phyloP scores from a whole-genome alignment of 2,329 filamentous ascomycete species.

The Leptographium flavum region DNA sequence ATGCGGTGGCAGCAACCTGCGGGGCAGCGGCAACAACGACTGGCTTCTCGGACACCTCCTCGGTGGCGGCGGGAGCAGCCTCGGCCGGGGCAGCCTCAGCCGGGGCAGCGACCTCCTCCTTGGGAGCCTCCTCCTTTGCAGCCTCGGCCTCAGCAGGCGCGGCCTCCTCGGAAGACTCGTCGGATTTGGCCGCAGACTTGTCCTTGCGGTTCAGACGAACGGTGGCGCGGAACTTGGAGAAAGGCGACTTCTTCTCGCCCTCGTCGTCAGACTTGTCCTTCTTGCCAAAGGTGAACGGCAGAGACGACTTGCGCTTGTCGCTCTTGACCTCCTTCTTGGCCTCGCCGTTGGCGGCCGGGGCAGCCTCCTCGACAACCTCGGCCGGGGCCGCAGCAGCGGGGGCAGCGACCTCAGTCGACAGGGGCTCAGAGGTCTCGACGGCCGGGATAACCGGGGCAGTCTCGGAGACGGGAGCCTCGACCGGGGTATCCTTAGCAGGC shows the following conservation, averaged over 20 bases:
- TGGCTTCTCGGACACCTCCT: slow-evolving; percentile 21
- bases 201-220: slow-evolving; percentile 32
- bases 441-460: slow-evolving; percentile 44
- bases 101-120: slow-evolving; percentile 13
- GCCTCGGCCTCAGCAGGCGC: slow-evolving; percentile 17
- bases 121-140: background rate
- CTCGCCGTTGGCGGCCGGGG: slow-evolving; percentile 36
- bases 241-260: slow-evolving; percentile 43
- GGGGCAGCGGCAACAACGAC: slow-evolving; percentile 24
- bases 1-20: slow-evolving; percentile 37
- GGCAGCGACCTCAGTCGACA: slow-evolving; percentile 37
- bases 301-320: slow-evolving; percentile 70
- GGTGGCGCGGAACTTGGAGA: slow-evolving; percentile 46
- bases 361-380: slow-evolving; percentile 18
- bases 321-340: slow-evolving; percentile 50
- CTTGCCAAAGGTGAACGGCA: slow-evolving; percentile 57
- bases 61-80: slow-evolving; percentile 15
- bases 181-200: slow-evolving; percentile 27
- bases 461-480: slow-evolving; percentile 30
- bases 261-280: slow-evolving; percentile 61
- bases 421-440: slow-evolving; percentile 40
- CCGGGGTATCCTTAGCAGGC: slow-evolving; percentile 27
- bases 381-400: slow-evolving; percentile 32
- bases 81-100: slow-evolving; percentile 15
- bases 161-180: slow-evolving; percentile 21